These are phyloP conservation scores for Solanum lycopersicoides DNA, from an alignment of 257 asterid species.

Conservation along the genomic window DNA sequence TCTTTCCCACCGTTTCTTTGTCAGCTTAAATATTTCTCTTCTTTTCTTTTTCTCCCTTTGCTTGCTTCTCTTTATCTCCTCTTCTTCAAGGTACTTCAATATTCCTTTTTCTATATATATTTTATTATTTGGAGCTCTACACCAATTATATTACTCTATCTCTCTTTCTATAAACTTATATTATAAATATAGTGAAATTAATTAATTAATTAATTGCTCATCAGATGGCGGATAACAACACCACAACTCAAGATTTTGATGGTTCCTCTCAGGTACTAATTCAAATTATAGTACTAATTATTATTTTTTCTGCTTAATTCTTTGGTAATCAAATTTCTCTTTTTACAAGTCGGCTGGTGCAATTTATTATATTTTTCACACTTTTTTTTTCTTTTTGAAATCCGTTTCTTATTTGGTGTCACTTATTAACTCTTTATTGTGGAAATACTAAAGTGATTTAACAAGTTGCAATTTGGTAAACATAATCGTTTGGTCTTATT, in stretches of 20 bases:
- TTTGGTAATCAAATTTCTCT: background rate
- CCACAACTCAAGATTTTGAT: slow-evolving; percentile 1
- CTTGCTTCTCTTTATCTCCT: slow-evolving; percentile 44
- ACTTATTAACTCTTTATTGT: background rate
- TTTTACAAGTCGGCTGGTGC: too few relatives aligned
- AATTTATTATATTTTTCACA: too few relatives aligned
- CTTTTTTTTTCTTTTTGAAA: background rate
- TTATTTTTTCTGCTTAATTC: background rate
- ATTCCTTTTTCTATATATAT: slow-evolving; percentile 18
- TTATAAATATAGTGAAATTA: background rate
- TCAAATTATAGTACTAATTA: background rate
- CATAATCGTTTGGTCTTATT: background rate
- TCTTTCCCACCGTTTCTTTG: background rate
- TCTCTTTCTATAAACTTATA: background rate
- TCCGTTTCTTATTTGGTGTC: background rate
- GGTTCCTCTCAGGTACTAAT: slow-evolving; percentile 16
- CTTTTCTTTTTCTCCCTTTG: slow-evolving; percentile 8
- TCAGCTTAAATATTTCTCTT: background rate
- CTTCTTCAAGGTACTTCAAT: slow-evolving; percentile 39
- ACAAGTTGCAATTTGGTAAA: background rate
- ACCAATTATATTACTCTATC: background rate
- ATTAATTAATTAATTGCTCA: background rate
- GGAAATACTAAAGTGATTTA: background rate
- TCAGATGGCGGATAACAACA: slow-evolving; percentile 8
- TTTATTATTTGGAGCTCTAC: background rate